These are phyloP conservation scores for Capsicum rhomboideum DNA, from an alignment of 257 asterid species.

Conservation along the genomic window DNA sequence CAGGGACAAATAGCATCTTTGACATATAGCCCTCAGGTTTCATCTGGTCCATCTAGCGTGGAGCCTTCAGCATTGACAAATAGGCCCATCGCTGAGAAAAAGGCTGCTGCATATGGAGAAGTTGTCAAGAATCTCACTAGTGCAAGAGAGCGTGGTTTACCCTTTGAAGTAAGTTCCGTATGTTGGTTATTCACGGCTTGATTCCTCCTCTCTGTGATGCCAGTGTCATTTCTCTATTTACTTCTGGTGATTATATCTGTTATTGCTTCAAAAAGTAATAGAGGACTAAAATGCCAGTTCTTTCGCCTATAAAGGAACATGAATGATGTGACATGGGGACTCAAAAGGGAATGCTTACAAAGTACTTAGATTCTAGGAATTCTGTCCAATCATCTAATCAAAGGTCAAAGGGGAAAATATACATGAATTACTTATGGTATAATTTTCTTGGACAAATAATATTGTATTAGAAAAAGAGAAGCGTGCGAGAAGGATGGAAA, in stretches of 20 bases:
- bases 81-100: slow-evolving; percentile 58
- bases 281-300: background rate
- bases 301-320: background rate
- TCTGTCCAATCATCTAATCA: background rate
- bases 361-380: background rate
- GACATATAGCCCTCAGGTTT: slow-evolving; percentile 49
- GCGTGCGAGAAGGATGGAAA: background rate
- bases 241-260: background rate
- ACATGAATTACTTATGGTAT: background rate
- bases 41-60: slow-evolving; percentile 48
- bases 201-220: background rate
- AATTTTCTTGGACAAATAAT: background rate
- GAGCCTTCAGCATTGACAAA: slow-evolving; percentile 50
- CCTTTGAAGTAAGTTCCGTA: slow-evolving; percentile 51
- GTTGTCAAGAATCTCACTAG: slow-evolving; percentile 79
- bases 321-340: background rate
- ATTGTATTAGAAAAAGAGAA: background rate
- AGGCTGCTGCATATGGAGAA: slow-evolving; percentile 75
- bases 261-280: background rate
- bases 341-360: background rate
- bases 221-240: background rate
- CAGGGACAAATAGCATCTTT: slow-evolving; percentile 62
- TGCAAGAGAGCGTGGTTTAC: slow-evolving; percentile 70
- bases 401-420: background rate
- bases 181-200: background rate